These are phyloP conservation scores for Phyllostachys edulis DNA, from an alignment of 176 grass and related monocot genomes.

Conservation along the genomic window DNA sequence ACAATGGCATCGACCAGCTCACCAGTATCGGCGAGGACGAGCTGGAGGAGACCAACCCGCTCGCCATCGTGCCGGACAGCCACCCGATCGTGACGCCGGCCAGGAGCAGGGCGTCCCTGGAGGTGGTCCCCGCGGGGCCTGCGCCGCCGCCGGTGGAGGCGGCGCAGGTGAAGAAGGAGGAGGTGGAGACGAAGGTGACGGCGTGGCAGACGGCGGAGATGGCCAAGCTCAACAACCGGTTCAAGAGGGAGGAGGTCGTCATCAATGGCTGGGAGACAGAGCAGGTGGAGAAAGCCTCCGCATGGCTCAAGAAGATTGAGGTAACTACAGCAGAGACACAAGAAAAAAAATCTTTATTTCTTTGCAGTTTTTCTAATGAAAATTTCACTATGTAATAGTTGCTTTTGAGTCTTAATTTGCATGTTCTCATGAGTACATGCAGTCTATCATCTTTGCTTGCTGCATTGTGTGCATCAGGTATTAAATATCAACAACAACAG, in stretches of 20 bases:
- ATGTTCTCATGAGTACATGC: background rate
- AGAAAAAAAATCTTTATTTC: background rate
- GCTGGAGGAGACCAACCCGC: conserved; percentile 88
- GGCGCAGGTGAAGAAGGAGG: conserved; percentile 81
- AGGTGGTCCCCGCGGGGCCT: conserved; percentile 35
- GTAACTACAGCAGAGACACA: conserved; percentile 26
- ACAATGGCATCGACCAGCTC: conserved; percentile 24
- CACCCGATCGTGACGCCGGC: conserved; percentile 70
- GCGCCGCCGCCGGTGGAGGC: conserved; percentile 44
- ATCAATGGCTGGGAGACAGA: conserved; percentile 91
- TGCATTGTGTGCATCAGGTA: background rate
- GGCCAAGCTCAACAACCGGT: conserved; percentile 89
- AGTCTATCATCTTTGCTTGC: background rate
- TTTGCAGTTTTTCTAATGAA: background rate
- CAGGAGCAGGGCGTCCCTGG: conserved; percentile 27
- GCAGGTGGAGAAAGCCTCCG: conserved; percentile 68
- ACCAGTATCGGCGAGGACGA: conserved; percentile 75
- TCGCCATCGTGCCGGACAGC: conserved; percentile 78
- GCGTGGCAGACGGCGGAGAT: conserved; percentile 91
- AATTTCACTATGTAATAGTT: background rate
- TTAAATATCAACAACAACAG: background rate
- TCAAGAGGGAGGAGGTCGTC: conserved; percentile 84
- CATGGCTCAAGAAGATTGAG: conserved; percentile 89
- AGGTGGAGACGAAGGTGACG: conserved; percentile 88
- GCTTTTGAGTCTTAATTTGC: background rate